Percentiles rank a stretch among this genome's conserved stretches.
These are phyloP conservation scores for Mollisia scopiformis DNA, from an alignment of 2,329 filamentous ascomycete genomes.

Conservation along the genomic window DNA sequence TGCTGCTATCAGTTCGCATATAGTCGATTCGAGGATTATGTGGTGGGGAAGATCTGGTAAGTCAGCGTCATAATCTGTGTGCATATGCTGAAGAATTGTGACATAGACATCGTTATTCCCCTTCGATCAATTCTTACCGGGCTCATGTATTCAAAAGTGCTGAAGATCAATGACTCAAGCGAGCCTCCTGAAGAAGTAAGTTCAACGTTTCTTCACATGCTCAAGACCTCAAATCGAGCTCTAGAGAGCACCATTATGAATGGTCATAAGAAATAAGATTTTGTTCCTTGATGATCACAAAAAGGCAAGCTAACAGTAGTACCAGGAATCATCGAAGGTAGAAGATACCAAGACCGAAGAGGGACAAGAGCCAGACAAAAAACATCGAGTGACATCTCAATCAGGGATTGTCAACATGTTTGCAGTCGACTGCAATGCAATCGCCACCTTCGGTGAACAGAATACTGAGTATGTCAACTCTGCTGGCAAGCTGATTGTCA, in stretches of 20 bases:
- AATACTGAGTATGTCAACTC: conserved; percentile 66
- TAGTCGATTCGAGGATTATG: conserved; percentile 24
- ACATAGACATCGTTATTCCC: conserved; percentile 43
- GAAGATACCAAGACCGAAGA: conserved; percentile 1
- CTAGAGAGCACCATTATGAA: no score
- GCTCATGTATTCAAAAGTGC: conserved; percentile 74
- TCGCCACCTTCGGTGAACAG: conserved; percentile 65
- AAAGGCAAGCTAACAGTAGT: background rate
- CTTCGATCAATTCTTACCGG: conserved; percentile 70
- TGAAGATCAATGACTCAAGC: conserved; percentile 71
- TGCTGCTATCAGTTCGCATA: conserved; percentile 13
- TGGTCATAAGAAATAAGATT: no score
- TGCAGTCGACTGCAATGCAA: conserved; percentile 69
- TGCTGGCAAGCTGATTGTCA: conserved; percentile 63
- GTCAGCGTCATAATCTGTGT: background rate
- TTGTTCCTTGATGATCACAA: no score
- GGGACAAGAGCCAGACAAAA: background rate
- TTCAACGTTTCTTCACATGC: no score
- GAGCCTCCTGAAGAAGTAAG: conserved; percentile 41
- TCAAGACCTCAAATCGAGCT: no score
- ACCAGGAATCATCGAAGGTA: background rate
- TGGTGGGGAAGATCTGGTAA: conserved; percentile 17
- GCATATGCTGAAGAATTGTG: conserved; percentile 8
- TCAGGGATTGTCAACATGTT: conserved; percentile 77
- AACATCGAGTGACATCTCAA: conserved; percentile 49